These are phyloP conservation scores for Populus ilicifolia DNA, from an alignment of 345 rosid species.

Conservation along the genomic window DNA sequence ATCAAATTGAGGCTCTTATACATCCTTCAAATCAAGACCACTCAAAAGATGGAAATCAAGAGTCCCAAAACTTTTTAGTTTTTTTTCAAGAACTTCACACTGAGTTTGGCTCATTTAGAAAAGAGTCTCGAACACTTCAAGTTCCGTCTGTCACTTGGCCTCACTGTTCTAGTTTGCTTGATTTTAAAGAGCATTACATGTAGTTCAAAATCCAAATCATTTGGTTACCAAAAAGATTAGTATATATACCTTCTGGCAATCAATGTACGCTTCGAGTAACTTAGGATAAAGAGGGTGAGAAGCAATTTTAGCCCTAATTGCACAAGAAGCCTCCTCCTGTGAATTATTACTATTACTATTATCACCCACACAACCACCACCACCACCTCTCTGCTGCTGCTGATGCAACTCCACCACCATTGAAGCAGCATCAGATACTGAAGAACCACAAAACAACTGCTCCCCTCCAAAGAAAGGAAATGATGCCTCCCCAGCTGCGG, in stretches of 20 bases:
- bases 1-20: neutral
- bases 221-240: neutral
- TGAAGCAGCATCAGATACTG: constrained; percentile 46
- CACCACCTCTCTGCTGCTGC: constrained; percentile 10
- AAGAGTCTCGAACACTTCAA: neutral
- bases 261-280: constrained; percentile 48
- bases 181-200: too few relatives aligned
- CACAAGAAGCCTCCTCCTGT: constrained; percentile 32
- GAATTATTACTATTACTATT: constrained; percentile 5
- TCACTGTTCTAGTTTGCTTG: neutral
- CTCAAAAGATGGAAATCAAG: neutral
- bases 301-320: constrained; percentile 44
- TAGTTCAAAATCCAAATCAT: neutral
- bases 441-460: constrained; percentile 14
- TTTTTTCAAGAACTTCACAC: neutral
- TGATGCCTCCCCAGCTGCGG: neutral
- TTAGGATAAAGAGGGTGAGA: constrained; percentile 58
- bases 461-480: constrained; percentile 32
- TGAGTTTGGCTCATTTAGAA: neutral
- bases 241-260: constrained; percentile 48
- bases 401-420: constrained; percentile 25
- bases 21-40: neutral
- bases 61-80: neutral
- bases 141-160: neutral
- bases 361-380: neutral